Conservation (phyloP, 805 yeast genomes). For the Teunomyces atbi region DNA sequence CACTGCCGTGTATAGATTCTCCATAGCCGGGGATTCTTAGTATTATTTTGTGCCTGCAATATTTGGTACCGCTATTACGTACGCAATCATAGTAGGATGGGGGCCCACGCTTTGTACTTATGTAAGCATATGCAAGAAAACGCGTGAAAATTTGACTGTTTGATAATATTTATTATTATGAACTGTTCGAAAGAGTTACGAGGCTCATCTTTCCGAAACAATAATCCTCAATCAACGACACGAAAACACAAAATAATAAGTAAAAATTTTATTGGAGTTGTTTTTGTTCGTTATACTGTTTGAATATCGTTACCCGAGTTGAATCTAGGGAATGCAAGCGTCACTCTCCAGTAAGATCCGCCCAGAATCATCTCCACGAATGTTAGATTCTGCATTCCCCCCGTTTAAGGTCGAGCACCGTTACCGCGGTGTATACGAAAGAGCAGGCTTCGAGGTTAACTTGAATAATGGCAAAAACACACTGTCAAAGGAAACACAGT, state of each 20-base stretch:
- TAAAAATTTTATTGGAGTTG: conserved; percentile 1
- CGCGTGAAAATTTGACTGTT: conserved; percentile 1
- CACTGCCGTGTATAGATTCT: conserved; percentile 8
- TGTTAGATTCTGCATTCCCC: conserved; percentile 60
- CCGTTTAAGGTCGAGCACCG: conserved; percentile 61
- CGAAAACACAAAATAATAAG: neutral
- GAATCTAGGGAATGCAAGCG: conserved; percentile 11
- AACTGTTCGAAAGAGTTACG: neutral
- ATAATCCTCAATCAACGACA: neutral
- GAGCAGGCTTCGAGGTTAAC: conserved; percentile 73
- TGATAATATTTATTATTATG: neutral
- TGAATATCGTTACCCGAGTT: neutral
- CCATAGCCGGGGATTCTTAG: conserved; percentile 4
- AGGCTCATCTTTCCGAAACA: conserved; percentile 3
- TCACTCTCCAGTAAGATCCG: conserved; percentile 22
- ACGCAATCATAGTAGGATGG: too few species aligned
- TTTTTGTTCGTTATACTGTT: neutral
- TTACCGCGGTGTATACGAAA: conserved; percentile 69
- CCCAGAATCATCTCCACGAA: conserved; percentile 18
- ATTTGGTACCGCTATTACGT: too few species aligned
- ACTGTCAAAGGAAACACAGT: conserved; percentile 9
- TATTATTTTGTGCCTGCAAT: too few species aligned
- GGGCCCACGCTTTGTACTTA: neutral
- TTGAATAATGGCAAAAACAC: conserved; percentile 1
- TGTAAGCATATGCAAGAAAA: conserved; percentile 1